phyloP scores from a whole-genome alignment of 148 eudicot genomes.

The Rhododendron ovatum region DNA sequence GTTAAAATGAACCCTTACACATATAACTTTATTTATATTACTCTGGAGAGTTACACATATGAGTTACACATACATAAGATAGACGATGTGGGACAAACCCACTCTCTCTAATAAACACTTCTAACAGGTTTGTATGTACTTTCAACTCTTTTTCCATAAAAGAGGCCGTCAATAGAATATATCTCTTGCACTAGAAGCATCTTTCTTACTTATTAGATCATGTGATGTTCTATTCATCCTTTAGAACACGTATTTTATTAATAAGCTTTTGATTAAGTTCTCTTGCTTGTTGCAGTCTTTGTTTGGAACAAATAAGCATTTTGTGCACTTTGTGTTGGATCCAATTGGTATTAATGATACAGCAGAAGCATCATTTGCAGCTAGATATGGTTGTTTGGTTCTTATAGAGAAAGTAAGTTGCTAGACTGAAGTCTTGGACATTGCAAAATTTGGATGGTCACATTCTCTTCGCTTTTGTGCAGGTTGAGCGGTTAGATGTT shows the following conservation, averaged over 20 bases:
- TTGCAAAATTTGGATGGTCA: not conserved
- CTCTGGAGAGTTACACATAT: no score
- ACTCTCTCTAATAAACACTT: no score
- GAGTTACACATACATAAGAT: no score
- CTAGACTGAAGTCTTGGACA: not conserved
- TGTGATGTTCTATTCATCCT: not conserved
- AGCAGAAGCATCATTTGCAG: constrained; percentile 45
- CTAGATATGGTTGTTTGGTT: constrained; percentile 51
- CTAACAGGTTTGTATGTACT: not conserved
- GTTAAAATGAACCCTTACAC: no score
- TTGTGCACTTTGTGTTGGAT: constrained; percentile 54
- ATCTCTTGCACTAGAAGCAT: not conserved
- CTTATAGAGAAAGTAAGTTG: constrained; percentile 41
- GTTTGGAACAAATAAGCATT: constrained; percentile 26
- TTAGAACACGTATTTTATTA: not conserved
- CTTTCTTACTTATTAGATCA: not conserved
- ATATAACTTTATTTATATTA: no score
- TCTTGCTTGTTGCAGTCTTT: constrained; percentile 30
- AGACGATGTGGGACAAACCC: no score
- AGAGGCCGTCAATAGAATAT: not conserved
- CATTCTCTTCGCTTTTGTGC: constrained; percentile 6
- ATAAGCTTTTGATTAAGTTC: not conserved
- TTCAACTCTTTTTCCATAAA: not conserved
- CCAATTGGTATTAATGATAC: constrained; percentile 28
- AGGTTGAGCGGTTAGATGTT: constrained; percentile 45